Percentiles rank a stretch among this genome's conserved stretches.
phyloP scores from a whole-genome alignment of 2,329 filamentous ascomycete genomes.

The Ploettnerulaceae sp. region DNA sequence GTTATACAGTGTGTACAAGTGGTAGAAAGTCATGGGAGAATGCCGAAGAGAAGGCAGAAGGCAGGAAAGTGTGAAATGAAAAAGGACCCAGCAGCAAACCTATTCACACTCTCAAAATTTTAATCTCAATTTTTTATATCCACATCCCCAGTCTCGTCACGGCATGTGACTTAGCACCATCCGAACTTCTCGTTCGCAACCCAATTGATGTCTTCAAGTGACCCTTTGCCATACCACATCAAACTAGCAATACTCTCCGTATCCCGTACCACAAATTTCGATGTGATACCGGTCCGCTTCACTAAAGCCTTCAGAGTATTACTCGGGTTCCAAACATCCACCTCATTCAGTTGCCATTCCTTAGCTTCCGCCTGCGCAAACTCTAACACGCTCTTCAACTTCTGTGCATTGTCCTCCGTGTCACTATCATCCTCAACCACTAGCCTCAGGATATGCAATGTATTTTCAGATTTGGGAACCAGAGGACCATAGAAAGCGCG shows the following conservation, averaged over 20 bases:
- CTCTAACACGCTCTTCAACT: slow-evolving; percentile 58
- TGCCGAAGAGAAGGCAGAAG: slow-evolving; percentile 1
- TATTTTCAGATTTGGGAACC: slow-evolving; percentile 49
- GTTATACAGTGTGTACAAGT: too few species aligned
- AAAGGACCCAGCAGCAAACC: too few species aligned
- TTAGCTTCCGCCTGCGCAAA: slow-evolving; percentile 66
- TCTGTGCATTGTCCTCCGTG: slow-evolving; percentile 43
- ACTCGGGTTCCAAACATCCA: slow-evolving; percentile 82
- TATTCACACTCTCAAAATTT: not conserved
- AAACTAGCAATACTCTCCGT: slow-evolving; percentile 65
- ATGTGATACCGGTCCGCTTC: slow-evolving; percentile 43
- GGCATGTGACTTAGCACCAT: slow-evolving; percentile 55
- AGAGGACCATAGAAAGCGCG: slow-evolving; percentile 58
- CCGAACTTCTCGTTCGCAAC: slow-evolving; percentile 71
- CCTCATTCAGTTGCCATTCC: slow-evolving; percentile 63
- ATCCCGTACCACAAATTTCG: slow-evolving; percentile 51
- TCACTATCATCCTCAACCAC: slow-evolving; percentile 53
- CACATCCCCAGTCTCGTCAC: not conserved
- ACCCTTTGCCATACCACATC: slow-evolving; percentile 60
- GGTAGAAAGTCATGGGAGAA: too few species aligned
- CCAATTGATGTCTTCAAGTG: slow-evolving; percentile 59
- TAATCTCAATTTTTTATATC: not conserved
- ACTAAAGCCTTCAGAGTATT: slow-evolving; percentile 46
- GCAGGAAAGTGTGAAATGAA: not conserved
- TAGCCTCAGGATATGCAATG: slow-evolving; percentile 63